Conservation (phyloP, 176 grass and related monocot genomes). For the Carex parvula region DNA sequence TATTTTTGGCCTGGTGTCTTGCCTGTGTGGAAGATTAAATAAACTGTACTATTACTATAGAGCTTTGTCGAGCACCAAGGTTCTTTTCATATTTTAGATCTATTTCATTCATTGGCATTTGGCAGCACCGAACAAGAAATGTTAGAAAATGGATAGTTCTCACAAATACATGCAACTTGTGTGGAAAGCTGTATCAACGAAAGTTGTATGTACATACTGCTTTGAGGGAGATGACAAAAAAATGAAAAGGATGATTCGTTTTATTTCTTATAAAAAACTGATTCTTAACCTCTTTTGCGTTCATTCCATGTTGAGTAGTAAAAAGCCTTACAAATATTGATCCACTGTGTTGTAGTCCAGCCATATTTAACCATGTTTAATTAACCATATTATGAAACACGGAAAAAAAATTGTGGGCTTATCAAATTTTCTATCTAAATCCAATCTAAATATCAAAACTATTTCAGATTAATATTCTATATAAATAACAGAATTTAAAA, state of each 20-base stretch:
- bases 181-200: too few species aligned
- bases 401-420: not conserved
- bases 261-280: too few species aligned
- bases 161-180: too few species aligned
- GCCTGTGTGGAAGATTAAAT: not conserved
- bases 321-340: not conserved
- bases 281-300: not conserved
- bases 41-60: not conserved
- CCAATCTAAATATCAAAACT: too few species aligned
- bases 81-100: not conserved
- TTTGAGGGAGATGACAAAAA: too few species aligned
- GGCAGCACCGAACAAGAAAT: too few species aligned
- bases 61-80: not conserved
- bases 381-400: not conserved
- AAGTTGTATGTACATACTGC: too few species aligned
- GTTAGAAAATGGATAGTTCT: too few species aligned
- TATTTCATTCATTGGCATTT: too few species aligned
- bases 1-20: not conserved
- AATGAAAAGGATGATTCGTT: too few species aligned
- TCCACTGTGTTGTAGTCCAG: not conserved
- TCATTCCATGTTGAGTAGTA: not conserved
- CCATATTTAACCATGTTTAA: not conserved
- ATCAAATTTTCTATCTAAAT: not conserved
- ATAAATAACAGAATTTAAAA: not conserved
- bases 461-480: not conserved